Evolutionary conservation across 305 asterid species (phyloP).

Genomic region (Coffea humblotiana): DNA sequence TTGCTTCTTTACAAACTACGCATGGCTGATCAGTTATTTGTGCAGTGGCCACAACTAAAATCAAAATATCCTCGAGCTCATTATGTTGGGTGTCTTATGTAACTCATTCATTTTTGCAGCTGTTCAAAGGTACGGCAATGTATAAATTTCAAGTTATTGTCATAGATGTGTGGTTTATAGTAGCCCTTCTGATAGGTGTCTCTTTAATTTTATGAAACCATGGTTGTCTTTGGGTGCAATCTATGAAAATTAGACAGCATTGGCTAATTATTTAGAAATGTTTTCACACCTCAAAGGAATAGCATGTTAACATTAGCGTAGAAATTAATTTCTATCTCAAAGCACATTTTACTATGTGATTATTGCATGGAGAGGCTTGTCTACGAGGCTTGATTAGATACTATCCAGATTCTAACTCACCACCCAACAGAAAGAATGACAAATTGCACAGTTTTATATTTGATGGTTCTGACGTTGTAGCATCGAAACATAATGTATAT

Average conservation of each 20-base stretch:
- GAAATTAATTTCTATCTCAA: neutral
- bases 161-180: neutral
- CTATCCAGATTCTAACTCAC: too few relatives aligned
- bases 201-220: neutral
- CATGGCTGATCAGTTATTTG: constrained; percentile 84
- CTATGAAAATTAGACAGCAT: neutral
- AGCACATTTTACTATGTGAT: too few relatives aligned
- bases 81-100: constrained; percentile 45
- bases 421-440: too few relatives aligned
- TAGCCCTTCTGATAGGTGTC: neutral
- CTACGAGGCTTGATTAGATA: too few relatives aligned
- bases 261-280: neutral
- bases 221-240: neutral
- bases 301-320: too few relatives aligned
- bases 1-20: constrained; percentile 73
- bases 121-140: neutral
- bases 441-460: too few relatives aligned
- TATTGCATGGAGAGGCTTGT: too few relatives aligned
- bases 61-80: constrained; percentile 69
- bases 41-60: constrained; percentile 90
- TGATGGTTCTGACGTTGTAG: too few relatives aligned
- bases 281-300: too few relatives aligned
- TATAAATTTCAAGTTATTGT: neutral
- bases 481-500: too few relatives aligned
- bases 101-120: constrained; percentile 10